Conservation (phyloP, 805 yeast species). For the Metschnikowia colocasiae region DNA sequence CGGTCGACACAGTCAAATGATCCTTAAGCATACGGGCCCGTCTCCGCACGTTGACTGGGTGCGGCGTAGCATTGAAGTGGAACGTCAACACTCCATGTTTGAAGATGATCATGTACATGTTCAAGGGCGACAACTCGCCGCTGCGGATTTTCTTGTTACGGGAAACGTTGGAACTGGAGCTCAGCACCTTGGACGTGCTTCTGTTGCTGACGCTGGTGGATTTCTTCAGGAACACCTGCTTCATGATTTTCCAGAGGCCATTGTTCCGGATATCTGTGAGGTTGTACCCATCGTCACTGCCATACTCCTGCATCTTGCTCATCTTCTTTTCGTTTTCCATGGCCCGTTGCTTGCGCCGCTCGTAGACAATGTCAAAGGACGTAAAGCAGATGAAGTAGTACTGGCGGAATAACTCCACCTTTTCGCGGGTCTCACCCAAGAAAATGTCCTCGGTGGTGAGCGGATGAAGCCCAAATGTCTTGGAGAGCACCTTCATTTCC, state of each 20-base stretch:
- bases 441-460: slow-evolving; percentile 93
- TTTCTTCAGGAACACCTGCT: slow-evolving; percentile 8
- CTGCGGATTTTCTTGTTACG: slow-evolving; percentile 34
- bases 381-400: slow-evolving; percentile 88
- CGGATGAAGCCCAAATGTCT: slow-evolving; percentile 93
- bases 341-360: slow-evolving; percentile 52
- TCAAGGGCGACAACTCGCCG: slow-evolving; percentile 77
- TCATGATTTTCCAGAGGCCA: slow-evolving; percentile 7
- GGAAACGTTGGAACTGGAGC: slow-evolving; percentile 17
- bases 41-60: slow-evolving; percentile 91
- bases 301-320: slow-evolving; percentile 34
- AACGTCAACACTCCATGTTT: slow-evolving; percentile 87
- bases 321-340: slow-evolving; percentile 42
- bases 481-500: slow-evolving; percentile 88
- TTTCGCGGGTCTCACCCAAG: slow-evolving; percentile 90
- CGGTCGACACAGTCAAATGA: slow-evolving; percentile 84
- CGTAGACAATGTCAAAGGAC: slow-evolving; percentile 63
- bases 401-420: slow-evolving; percentile 86
- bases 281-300: slow-evolving; percentile 6
- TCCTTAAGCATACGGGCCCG: slow-evolving; percentile 85
- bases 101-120: slow-evolving; percentile 90
- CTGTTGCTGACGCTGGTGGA: slow-evolving; percentile 6
- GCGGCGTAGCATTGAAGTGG: slow-evolving; percentile 93
- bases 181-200: slow-evolving; percentile 10
- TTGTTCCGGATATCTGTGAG: slow-evolving; percentile 6